Percentiles rank a stretch among this genome's conserved stretches.
Evolutionary conservation across 2,329 filamentous ascomycete species (phyloP).

Genomic region (Aspergillus fumigatiaffinis): DNA sequence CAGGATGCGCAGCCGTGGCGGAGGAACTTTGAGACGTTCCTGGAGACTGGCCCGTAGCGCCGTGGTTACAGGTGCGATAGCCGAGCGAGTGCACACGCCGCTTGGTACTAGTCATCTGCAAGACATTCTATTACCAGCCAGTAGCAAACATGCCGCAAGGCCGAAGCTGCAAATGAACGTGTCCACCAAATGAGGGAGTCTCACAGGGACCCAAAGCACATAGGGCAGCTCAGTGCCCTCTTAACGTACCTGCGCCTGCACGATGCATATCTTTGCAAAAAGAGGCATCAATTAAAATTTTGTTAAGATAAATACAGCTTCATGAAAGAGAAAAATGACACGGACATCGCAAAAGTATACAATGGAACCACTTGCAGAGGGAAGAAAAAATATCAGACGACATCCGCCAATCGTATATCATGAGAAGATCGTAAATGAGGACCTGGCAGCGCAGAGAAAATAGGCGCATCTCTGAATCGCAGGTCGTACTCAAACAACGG

Average conservation of each 20-base stretch:
- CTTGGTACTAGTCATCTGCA: neutral
- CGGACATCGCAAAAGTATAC: conserved; percentile 22
- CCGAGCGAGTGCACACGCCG: neutral
- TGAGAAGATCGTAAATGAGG: conserved; percentile 6
- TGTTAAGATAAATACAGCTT: conserved; percentile 29
- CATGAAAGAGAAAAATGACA: conserved; percentile 19
- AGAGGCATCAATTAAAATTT: conserved; percentile 6
- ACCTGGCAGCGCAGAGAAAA: neutral
- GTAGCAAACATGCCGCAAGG: neutral
- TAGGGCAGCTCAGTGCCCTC: neutral
- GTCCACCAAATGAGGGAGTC: neutral
- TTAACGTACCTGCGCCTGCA: neutral
- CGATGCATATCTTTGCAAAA: neutral
- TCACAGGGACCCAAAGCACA: neutral
- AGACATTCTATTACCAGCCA: neutral
- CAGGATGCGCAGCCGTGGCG: conserved; percentile 29
- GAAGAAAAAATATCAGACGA: conserved; percentile 5
- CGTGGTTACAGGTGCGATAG: neutral
- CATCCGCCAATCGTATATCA: neutral
- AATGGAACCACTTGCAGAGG: conserved; percentile 17
- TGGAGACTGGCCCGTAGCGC: conserved; percentile 6
- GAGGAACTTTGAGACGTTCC: conserved; percentile 31
- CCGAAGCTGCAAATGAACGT: neutral
- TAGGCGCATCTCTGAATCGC: conserved; percentile 5
- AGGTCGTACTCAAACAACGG: neutral